Base-by-base conservation (phyloP, 495 filamentous ascomycete species). In the Aspergillus biplanus region DNA sequence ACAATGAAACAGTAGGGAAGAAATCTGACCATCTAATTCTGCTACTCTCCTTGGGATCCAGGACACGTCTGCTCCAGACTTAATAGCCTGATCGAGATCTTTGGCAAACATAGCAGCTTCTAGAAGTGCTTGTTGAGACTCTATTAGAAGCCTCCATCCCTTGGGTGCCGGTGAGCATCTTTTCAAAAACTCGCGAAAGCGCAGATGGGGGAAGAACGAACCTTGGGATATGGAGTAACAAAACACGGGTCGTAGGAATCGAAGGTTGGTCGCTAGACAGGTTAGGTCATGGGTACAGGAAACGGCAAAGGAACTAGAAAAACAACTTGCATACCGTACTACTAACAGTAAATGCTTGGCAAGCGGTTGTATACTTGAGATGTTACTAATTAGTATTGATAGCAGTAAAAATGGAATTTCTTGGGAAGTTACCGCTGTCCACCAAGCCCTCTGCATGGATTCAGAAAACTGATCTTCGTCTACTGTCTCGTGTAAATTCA, bases 261-360 rank as follows among this genome's bases (percentile, higher is more conserved):
- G 27, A 82, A 74, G 0, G 75, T 67, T 31, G 78, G 73, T 8
- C 71, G 65, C 79, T 81, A 33, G 33, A 63, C 12, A 37, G 21
- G 16, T 60, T n/a, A 58, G 46, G 9, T 27, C 18, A 27, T 37
- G 12, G 13, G 33, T 35, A 47, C 13, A 53, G 12, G 13, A 32
- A 58, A 48, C 46, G 35, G 69, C 52, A 68, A 62, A 55, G 46
- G 15, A 60, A n/a, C 12, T 16, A 21, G 48, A n/a, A 21, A n/a
- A 13, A 54, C 33, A 44, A 6, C 4, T 46, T 44, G 54, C 69
- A 56, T 72, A 82, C 78, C 56, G 73, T 76, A 32, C 78, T 80
- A 66, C 75, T 82, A 9, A 81, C 76, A 48, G 82, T 82, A 5
- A 76, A 77, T 4, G 73, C 73, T 63, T 83, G 80, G 56, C 76